Base-by-base conservation (phyloP, 2,329 filamentous ascomycete species). In the Hypoxylon sp. region DNA sequence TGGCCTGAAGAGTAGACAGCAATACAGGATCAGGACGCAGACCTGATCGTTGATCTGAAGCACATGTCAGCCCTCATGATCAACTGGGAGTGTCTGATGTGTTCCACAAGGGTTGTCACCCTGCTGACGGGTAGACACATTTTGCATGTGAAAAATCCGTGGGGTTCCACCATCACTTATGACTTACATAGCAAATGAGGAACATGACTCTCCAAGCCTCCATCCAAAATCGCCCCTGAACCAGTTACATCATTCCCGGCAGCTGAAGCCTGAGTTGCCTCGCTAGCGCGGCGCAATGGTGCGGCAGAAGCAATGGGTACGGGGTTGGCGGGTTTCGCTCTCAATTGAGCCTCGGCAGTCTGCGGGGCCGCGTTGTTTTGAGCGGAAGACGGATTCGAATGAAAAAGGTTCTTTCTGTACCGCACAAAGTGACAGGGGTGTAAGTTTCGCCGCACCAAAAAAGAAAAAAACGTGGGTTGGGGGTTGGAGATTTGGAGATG, bases 111-210 rank as follows among this genome's bases (percentile, higher is more conserved):
- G 45, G 43, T 63, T 60, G 52, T 60, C 34, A 56, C 56, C 37
- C 51, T 51, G 61, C 51, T 61, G 53, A 61, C 55, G 29, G 56
- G 45, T 43, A 41, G 55, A 58, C 47, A 39, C 30, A 21, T 66
- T 61, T 74, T 67, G 60, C 74, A 75, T 74, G 72, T 74, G 74
- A 75, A 73, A 67, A 73, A 67, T 52, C 63, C 59, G 62, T 47
- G 65, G 58, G 67, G 71, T 66, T n/a, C 64, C 61, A 62, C 55
- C 51, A 58, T 52, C 52, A n/a, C n/a, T n/a, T n/a, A 66, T 57
- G 47, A 81, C 83, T 81, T 81, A 85, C 83, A 83, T 69, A 83
- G 77, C 73, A 83, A 77, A 74, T 83, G 81, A 70, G 82, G 80
- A 61, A 82, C 78, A 70, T 84, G 83, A 73, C 78, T 78, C 43